Conservation (phyloP, 768 basidiomycete genomes). For the Mycena rosella region DNA sequence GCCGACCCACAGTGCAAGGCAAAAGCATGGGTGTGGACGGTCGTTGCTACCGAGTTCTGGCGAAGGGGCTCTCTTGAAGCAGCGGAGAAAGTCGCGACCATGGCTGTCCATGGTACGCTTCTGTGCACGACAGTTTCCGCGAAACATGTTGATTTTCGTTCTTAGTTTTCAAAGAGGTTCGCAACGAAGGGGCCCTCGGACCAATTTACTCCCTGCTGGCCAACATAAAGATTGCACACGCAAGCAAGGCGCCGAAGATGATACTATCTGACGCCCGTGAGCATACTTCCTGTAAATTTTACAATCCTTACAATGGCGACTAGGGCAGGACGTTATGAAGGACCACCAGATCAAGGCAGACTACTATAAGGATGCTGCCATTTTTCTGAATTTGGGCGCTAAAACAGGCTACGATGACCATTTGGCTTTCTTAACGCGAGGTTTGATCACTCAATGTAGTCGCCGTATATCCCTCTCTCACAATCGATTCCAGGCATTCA, state of each 20-base stretch:
- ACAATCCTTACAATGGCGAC: conserved; percentile 3
- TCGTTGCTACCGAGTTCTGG: conserved; percentile 92
- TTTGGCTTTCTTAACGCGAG: conserved; percentile 75
- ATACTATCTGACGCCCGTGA: conserved; percentile 79
- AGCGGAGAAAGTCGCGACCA: conserved; percentile 80
- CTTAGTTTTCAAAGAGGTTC: conserved; percentile 66
- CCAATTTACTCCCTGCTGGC: conserved; percentile 88
- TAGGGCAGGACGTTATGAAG: conserved; percentile 76
- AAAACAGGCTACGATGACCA: conserved; percentile 70
- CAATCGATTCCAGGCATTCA: conserved; percentile 71
- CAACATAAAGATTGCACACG: conserved; percentile 85
- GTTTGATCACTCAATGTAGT: conserved; percentile 47
- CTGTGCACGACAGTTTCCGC: conserved; percentile 4
- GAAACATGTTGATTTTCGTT: conserved; percentile 30
- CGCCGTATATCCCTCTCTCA: neutral
- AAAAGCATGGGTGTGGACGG: conserved; percentile 77
- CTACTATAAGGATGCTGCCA: conserved; percentile 77
- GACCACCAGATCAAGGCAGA: conserved; percentile 75
- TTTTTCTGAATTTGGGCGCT: conserved; percentile 73
- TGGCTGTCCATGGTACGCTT: conserved; percentile 74
- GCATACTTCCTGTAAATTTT: conserved; percentile 45
- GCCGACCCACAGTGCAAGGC: conserved; percentile 77
- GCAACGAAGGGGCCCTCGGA: conserved; percentile 64
- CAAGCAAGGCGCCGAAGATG: conserved; percentile 87
- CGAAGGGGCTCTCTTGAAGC: conserved; percentile 78